These are phyloP conservation scores for Aspergillus quadrilineatus DNA, from an alignment of 2,329 filamentous ascomycete genomes.

Conservation along the genomic window DNA sequence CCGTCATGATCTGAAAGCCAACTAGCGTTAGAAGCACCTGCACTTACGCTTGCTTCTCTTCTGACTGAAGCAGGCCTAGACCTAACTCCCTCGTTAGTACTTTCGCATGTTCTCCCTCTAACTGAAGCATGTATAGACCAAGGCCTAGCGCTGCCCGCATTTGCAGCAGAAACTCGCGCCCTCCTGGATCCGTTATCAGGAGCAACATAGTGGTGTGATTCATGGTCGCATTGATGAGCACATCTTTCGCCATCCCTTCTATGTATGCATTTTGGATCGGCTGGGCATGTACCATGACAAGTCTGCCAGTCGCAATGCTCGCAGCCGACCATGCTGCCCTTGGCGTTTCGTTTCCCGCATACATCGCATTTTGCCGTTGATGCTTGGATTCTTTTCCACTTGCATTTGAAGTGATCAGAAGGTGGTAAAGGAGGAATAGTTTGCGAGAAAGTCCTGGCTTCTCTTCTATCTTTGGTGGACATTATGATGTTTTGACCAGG, in stretches of 20 bases:
- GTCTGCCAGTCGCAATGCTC: conserved; percentile 35
- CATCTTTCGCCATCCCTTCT: conserved; percentile 9
- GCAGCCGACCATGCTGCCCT: conserved; percentile 33
- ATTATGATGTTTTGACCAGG: background rate
- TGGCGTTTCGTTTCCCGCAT: conserved; percentile 35
- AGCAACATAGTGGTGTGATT: background rate
- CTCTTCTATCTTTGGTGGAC: background rate
- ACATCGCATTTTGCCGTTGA: conserved; percentile 42
- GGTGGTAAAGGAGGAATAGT: background rate
- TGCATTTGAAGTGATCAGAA: background rate
- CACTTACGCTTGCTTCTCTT: background rate
- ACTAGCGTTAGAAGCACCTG: background rate
- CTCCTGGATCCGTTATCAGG: background rate
- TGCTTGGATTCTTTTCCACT: conserved; percentile 13
- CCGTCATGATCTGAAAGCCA: background rate
- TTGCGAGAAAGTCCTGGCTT: background rate
- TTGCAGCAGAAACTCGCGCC: background rate
- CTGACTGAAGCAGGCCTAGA: background rate
- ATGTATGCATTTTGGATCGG: conserved; percentile 14
- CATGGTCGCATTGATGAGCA: conserved; percentile 7
- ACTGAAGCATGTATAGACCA: background rate
- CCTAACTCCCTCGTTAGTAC: too few species aligned
- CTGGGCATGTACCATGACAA: conserved; percentile 33
- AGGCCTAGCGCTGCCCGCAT: background rate
- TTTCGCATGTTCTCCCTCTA: background rate